These are phyloP conservation scores for Pseudogymnoascus sp. DNA, from an alignment of 2,329 filamentous ascomycete species.

Conservation along the genomic window DNA sequence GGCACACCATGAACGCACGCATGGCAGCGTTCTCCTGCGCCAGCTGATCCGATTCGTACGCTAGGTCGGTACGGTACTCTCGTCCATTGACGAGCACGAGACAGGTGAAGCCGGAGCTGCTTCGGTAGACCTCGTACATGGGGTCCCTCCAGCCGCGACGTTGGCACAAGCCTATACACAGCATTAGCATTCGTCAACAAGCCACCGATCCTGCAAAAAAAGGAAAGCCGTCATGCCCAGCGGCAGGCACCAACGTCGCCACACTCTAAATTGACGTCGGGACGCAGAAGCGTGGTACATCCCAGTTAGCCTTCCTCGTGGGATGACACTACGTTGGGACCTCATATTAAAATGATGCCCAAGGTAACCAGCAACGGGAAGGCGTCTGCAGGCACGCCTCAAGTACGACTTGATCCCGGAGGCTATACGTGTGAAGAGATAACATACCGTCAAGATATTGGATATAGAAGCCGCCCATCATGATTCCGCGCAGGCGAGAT, in stretches of 20 bases:
- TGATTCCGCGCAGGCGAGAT: slow-evolving; percentile 20
- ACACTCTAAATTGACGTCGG: slow-evolving; percentile 10
- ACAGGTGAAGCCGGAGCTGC: slow-evolving; percentile 72
- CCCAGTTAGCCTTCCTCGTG: slow-evolving; percentile 4
- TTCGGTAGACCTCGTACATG: slow-evolving; percentile 74
- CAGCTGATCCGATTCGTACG: slow-evolving; percentile 72
- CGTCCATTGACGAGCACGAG: slow-evolving; percentile 92
- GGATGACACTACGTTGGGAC: slow-evolving; percentile 4
- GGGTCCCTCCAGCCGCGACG: slow-evolving; percentile 91
- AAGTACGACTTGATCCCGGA: slow-evolving; percentile 5
- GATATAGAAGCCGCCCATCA: slow-evolving; percentile 38
- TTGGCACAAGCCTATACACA: slow-evolving; percentile 72
- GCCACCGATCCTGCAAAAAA: neutral
- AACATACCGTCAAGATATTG: slow-evolving; percentile 70
- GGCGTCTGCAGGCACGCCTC: slow-evolving; percentile 1
- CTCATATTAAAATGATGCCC: slow-evolving; percentile 8
- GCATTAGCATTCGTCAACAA: slow-evolving; percentile 13
- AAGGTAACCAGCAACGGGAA: slow-evolving; percentile 9
- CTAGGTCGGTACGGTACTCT: slow-evolving; percentile 86
- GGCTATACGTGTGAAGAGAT: slow-evolving; percentile 11
- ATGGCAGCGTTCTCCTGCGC: slow-evolving; percentile 92
- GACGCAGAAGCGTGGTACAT: neutral
- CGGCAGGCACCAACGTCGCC: slow-evolving; percentile 11
- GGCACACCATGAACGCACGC: slow-evolving; percentile 94
- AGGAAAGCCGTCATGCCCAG: slow-evolving; percentile 9